A percentile compares a stretch with the other conserved stretches of the same genome.
phyloP scores from a whole-genome alignment of 306 rosid species.

The Dalbergia cultrata region DNA sequence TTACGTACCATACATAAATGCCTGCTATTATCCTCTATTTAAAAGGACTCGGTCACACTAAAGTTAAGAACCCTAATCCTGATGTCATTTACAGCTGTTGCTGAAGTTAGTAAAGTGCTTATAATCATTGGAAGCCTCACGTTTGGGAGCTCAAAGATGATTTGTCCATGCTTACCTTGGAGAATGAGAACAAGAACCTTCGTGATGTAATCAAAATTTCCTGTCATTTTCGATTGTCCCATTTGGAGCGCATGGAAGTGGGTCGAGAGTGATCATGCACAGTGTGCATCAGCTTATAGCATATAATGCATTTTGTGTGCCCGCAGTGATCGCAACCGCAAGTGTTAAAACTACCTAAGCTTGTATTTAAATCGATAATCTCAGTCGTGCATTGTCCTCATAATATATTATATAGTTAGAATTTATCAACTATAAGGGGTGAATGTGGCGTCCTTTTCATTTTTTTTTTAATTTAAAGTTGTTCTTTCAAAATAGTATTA shows the following conservation, averaged over 20 bases:
- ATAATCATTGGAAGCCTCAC: constrained; percentile 46
- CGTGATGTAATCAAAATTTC: constrained; percentile 50
- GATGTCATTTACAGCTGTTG: constrained; percentile 38
- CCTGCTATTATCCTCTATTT: background rate
- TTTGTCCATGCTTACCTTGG: constrained; percentile 42
- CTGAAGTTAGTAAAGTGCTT: constrained; percentile 36
- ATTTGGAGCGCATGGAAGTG: constrained; percentile 42
- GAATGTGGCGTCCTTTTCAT: background rate
- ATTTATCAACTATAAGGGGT: background rate
- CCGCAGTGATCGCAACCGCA: background rate
- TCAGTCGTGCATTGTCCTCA: too few species aligned
- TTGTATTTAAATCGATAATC: too few species aligned
- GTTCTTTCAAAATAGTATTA: background rate
- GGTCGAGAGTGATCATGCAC: constrained; percentile 41
- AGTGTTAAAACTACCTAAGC: background rate
- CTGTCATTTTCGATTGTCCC: constrained; percentile 49
- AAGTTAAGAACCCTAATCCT: constrained; percentile 5
- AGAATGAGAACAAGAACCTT: constrained; percentile 6
- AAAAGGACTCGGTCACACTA: constrained; percentile 26
- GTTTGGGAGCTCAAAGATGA: constrained; percentile 46
- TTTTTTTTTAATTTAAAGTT: background rate
- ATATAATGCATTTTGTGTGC: constrained; percentile 49
- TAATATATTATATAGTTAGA: too few species aligned
- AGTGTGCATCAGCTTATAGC: constrained; percentile 39
- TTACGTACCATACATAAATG: background rate